Percentiles rank a stretch among this genome's conserved stretches.
These are phyloP conservation scores for Hygrophorus russula DNA, from an alignment of 768 basidiomycete species.

Conservation along the genomic window DNA sequence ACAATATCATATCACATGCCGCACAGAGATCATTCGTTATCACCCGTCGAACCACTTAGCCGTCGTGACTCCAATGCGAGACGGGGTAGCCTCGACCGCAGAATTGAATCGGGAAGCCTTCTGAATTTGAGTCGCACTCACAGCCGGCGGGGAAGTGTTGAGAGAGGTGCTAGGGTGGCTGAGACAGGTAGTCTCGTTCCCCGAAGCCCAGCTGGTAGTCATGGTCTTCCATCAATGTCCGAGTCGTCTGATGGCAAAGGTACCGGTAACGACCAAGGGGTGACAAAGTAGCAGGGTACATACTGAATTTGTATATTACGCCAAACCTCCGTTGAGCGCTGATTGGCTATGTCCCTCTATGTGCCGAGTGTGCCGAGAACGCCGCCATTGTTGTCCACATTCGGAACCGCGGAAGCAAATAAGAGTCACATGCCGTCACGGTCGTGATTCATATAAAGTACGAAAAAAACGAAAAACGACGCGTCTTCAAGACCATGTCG, in stretches of 20 bases:
- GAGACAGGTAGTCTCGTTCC: slow-evolving; percentile 52
- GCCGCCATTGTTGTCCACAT: too few relatives aligned
- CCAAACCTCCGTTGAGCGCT: too few relatives aligned
- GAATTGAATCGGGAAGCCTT: slow-evolving; percentile 22
- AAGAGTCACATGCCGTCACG: too few relatives aligned
- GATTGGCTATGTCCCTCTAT: too few relatives aligned
- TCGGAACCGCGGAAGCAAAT: too few relatives aligned
- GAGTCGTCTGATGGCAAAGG: slow-evolving; percentile 18
- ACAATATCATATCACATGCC: slow-evolving; percentile 36
- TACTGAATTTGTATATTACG: too few relatives aligned
- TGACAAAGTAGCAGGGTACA: too few relatives aligned
- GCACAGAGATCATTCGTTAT: slow-evolving; percentile 35
- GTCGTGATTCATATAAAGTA: too few relatives aligned
- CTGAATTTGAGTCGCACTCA: slow-evolving; percentile 24
- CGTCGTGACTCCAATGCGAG: slow-evolving; percentile 38
- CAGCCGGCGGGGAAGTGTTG: slow-evolving; percentile 47
- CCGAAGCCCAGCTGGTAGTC: slow-evolving; percentile 38
- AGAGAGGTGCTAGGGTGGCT: slow-evolving; percentile 55
- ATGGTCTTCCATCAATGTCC: slow-evolving; percentile 23
- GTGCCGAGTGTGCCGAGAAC: too few relatives aligned
- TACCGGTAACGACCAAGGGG: too few relatives aligned
- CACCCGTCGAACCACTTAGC: slow-evolving; percentile 43
- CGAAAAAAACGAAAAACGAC: neutral
- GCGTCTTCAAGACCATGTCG: slow-evolving; percentile 25
- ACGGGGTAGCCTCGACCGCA: slow-evolving; percentile 23